Evolutionary conservation across 495 filamentous ascomycete genomes (phyloP).

Genomic region (Hyaloscypha variabilis): DNA sequence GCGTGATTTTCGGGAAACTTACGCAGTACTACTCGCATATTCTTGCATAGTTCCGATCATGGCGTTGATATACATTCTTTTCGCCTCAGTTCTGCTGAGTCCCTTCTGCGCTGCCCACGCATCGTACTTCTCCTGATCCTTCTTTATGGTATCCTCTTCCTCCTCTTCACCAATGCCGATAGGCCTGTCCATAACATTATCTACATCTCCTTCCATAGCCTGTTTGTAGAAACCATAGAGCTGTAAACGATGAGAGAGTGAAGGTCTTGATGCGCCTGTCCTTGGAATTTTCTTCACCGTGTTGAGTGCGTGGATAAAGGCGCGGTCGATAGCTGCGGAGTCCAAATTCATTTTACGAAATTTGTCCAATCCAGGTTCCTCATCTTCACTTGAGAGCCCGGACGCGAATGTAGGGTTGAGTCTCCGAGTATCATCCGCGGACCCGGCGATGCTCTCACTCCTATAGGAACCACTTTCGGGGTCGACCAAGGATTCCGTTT

Average conservation of each 20-base stretch:
- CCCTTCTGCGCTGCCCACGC: constrained; percentile 89
- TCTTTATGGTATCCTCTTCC: constrained; percentile 40
- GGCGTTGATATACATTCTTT: constrained; percentile 88
- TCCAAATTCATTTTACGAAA: no score
- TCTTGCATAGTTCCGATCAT: constrained; percentile 95
- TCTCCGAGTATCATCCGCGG: no score
- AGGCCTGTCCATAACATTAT: constrained; percentile 87
- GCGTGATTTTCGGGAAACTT: no score
- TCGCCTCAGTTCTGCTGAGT: constrained; percentile 85
- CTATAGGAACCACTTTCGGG: not conserved
- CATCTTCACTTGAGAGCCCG: no score
- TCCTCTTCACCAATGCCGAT: constrained; percentile 37
- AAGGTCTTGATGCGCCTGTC: constrained; percentile 85
- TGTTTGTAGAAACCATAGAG: constrained; percentile 99
- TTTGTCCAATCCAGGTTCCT: no score
- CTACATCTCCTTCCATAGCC: constrained; percentile 96
- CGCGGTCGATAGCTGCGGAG: constrained; percentile 67
- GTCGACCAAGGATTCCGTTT: not conserved
- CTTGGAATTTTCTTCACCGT: constrained; percentile 97
- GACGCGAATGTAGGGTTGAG: no score
- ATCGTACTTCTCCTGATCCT: constrained; percentile 74
- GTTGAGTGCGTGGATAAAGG: constrained; percentile 98
- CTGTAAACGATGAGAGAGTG: constrained; percentile 78
- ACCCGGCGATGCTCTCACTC: no score
- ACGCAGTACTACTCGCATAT: constrained; percentile 81